Conservation (phyloP, 2,329 filamentous ascomycete genomes). For the Penicillium sp. region DNA sequence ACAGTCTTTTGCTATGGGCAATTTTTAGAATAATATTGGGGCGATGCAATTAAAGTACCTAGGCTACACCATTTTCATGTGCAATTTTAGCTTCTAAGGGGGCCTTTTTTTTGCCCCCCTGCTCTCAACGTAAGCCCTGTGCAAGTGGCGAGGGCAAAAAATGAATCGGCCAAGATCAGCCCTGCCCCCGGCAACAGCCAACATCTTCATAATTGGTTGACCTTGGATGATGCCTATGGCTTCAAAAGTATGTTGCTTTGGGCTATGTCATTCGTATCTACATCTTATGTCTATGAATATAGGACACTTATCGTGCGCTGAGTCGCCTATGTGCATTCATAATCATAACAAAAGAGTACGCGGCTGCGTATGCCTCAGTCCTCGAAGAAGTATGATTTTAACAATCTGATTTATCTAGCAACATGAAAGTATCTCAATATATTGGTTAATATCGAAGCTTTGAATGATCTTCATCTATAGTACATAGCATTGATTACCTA, state of each 20-base stretch:
- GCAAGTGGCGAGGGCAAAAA: slow-evolving; percentile 14
- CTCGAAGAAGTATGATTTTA: too few relatives aligned
- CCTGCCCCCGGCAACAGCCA: neutral
- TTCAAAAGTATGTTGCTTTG: neutral
- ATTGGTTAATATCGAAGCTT: too few relatives aligned
- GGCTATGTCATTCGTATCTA: neutral
- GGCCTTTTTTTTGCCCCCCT: neutral
- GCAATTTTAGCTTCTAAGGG: slow-evolving; percentile 3
- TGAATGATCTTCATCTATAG: too few relatives aligned
- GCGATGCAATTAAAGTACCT: neutral
- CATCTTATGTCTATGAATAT: neutral
- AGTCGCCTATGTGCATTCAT: neutral
- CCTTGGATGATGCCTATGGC: neutral
- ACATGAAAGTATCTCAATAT: too few relatives aligned
- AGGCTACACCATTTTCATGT: slow-evolving; percentile 30
- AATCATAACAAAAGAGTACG: neutral
- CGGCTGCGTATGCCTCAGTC: neutral
- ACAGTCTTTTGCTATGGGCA: neutral
- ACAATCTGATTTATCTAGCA: too few relatives aligned
- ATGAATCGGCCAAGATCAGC: slow-evolving; percentile 4
- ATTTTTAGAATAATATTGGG: neutral
- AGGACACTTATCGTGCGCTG: neutral
- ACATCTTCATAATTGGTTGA: slow-evolving; percentile 10
- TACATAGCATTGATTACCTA: too few relatives aligned
- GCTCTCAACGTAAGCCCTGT: neutral